Percentiles rank a stretch among this genome's conserved stretches.
phyloP scores from a whole-genome alignment of 148 eudicot genomes.

The Oxyria digyna region DNA sequence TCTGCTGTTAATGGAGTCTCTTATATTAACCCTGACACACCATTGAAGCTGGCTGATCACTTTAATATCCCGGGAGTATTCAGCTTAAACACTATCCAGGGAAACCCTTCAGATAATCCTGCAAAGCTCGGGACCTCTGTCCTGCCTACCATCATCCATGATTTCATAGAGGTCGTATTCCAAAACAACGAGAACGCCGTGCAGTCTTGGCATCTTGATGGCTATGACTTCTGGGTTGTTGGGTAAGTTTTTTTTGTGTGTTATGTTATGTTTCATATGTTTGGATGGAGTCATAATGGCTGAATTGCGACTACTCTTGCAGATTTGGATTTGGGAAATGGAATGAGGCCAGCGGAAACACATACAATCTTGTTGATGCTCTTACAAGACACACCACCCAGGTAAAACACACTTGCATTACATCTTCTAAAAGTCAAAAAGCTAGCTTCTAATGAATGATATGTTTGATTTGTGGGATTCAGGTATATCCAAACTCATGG shows the following conservation, averaged over 20 bases:
- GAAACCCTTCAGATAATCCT: constrained; percentile 40
- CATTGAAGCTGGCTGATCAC: constrained; percentile 85
- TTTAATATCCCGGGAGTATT: constrained; percentile 79
- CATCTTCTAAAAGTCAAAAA: too few species aligned
- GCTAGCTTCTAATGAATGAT: too few species aligned
- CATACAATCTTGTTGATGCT: constrained; percentile 48
- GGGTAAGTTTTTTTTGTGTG: constrained; percentile 27
- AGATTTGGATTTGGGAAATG: constrained; percentile 76
- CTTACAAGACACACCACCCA: constrained; percentile 51
- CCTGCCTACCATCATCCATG: constrained; percentile 45
- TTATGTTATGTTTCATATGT: not conserved
- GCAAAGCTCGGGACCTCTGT: constrained; percentile 48
- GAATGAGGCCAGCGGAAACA: constrained; percentile 38
- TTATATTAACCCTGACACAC: constrained; percentile 58
- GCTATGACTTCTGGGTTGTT: constrained; percentile 96
- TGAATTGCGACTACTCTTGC: constrained; percentile 8
- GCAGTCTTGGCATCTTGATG: constrained; percentile 98
- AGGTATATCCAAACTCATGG: constrained; percentile 67
- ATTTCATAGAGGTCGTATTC: constrained; percentile 73
- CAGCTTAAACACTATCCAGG: constrained; percentile 49
- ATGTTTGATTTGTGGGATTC: not conserved
- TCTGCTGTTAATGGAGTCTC: constrained; percentile 84
- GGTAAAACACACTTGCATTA: constrained; percentile 13
- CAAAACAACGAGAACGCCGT: constrained; percentile 56
- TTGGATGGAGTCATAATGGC: constrained; percentile 4